phyloP scores from a whole-genome alignment of 2,329 filamentous ascomycete species.

The Penicillium sp. region DNA sequence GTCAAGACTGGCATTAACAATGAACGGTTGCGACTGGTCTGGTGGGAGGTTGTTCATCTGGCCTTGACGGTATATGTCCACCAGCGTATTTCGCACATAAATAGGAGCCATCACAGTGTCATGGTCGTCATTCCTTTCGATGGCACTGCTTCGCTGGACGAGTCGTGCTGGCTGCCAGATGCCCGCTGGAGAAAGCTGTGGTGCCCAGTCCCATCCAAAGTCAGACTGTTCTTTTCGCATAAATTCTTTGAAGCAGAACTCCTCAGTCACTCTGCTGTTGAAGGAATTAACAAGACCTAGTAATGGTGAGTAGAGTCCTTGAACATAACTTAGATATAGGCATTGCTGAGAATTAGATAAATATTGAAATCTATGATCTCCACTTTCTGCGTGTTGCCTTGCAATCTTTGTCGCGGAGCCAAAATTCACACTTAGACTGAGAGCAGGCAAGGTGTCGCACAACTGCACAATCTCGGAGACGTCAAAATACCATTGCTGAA shows the following conservation, averaged over 20 bases:
- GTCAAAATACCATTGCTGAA: conserved; percentile 30
- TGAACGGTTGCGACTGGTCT: too few species aligned
- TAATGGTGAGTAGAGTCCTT: too few species aligned
- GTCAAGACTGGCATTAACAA: too few species aligned
- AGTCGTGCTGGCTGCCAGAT: conserved; percentile 48
- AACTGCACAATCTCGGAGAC: conserved; percentile 44
- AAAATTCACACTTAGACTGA: conserved; percentile 48
- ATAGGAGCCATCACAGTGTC: too few species aligned
- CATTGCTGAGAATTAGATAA: too few species aligned
- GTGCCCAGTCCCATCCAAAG: conserved; percentile 71
- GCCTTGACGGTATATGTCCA: too few species aligned
- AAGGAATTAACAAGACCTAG: conserved; percentile 26
- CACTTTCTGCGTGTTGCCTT: conserved; percentile 35
- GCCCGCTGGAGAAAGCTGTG: conserved; percentile 58
- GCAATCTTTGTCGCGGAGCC: conserved; percentile 44
- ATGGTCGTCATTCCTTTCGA: too few species aligned
- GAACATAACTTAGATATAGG: too few species aligned
- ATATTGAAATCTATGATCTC: too few species aligned
- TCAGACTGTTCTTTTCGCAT: conserved; percentile 66
- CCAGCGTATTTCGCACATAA: too few species aligned
- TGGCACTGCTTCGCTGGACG: too few species aligned
- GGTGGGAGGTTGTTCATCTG: too few species aligned
- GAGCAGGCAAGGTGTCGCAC: conserved; percentile 42
- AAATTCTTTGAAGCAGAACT: conserved; percentile 44
- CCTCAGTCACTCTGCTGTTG: conserved; percentile 42